Evolutionary conservation across 2,329 filamentous ascomycete species (phyloP).

Genomic region (Claviceps quebecensis): DNA sequence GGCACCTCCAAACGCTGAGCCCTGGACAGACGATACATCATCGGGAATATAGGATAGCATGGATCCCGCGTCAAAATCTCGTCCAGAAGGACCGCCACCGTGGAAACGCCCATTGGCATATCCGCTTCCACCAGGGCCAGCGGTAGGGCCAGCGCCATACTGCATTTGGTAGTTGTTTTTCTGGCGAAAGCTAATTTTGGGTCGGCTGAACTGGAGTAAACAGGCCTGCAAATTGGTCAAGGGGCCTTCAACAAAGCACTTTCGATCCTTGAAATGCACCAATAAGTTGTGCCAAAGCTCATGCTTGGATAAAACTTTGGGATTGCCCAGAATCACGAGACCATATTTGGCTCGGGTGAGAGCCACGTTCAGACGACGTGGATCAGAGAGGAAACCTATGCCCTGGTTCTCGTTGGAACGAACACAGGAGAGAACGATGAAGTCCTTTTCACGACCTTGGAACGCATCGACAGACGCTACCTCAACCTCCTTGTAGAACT

Average conservation of each 20-base stretch:
- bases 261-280: constrained; percentile 90
- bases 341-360: constrained; percentile 95
- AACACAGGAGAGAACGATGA: constrained; percentile 94
- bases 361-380: constrained; percentile 91
- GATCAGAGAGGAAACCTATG: constrained; percentile 96
- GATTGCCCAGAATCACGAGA: constrained; percentile 90
- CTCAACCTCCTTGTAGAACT: constrained; percentile 96
- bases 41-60: constrained; percentile 93
- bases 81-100: constrained; percentile 23
- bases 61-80: constrained; percentile 65
- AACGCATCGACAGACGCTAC: constrained; percentile 97
- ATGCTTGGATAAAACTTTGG: constrained; percentile 94
- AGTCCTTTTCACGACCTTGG: constrained; percentile 97
- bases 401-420: constrained; percentile 98
- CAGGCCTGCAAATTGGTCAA: constrained; percentile 93
- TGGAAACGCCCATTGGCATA: constrained; percentile 28
- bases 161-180: constrained; percentile 65
- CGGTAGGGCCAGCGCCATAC: constrained; percentile 34
- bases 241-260: constrained; percentile 90
- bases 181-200: constrained; percentile 84
- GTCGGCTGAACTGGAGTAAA: constrained; percentile 84
- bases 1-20: constrained; percentile 74
- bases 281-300: constrained; percentile 94
- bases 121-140: constrained; percentile 20
- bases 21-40: constrained; percentile 91